Conservation (phyloP, 139 green algal species). For the Volvox africanus region DNA sequence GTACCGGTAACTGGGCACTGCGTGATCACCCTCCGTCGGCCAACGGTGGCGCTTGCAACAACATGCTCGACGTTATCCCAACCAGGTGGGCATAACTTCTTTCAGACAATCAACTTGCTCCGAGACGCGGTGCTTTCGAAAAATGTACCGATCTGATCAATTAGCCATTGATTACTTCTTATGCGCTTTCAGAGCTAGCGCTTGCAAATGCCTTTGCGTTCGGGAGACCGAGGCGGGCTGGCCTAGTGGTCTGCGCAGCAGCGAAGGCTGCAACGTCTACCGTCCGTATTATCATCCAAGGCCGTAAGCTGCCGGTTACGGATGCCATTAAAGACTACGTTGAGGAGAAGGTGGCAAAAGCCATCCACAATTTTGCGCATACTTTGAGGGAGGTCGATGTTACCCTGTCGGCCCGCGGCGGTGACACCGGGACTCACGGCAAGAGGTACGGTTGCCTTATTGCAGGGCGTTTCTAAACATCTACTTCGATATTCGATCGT, state of each 20-base stretch:
- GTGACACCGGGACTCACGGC: slow-evolving; percentile 76
- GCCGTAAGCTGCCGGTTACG: slow-evolving; percentile 74
- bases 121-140: not conserved
- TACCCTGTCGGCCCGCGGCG: slow-evolving; percentile 71
- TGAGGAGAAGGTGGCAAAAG: slow-evolving; percentile 78
- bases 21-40: not conserved
- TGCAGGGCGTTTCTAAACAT: too few relatives aligned
- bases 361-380: slow-evolving; percentile 68
- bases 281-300: slow-evolving; percentile 55
- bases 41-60: not conserved
- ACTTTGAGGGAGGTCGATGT: slow-evolving; percentile 79
- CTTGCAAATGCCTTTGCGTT: not conserved
- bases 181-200: not conserved
- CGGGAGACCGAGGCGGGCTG: not conserved
- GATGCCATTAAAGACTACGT: slow-evolving; percentile 77
- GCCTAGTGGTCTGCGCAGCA: not conserved
- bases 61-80: not conserved
- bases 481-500: too few relatives aligned
- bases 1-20: not conserved
- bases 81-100: not conserved
- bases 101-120: not conserved
- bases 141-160: not conserved
- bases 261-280: slow-evolving; percentile 11
- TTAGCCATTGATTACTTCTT: not conserved
- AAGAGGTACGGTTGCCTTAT: slow-evolving; percentile 50